A percentile compares a stretch with the other conserved stretches of the same genome.
These are phyloP conservation scores for Fusarium citri DNA, from an alignment of 2,329 filamentous ascomycete species.

Conservation along the genomic window DNA sequence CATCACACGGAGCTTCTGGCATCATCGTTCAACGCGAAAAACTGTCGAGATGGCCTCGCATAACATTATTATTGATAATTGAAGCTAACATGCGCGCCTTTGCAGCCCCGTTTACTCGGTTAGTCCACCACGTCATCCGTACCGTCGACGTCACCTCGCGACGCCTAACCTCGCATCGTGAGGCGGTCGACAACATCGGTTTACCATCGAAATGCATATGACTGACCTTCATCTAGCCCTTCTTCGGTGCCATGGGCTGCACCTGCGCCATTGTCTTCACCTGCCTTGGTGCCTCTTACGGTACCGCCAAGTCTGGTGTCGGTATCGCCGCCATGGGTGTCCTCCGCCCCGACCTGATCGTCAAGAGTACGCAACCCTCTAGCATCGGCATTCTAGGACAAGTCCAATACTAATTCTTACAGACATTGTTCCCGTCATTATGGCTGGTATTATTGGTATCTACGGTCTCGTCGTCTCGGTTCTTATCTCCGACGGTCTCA, in stretches of 20 bases:
- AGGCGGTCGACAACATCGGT: constrained; percentile 33
- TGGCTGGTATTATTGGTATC: constrained; percentile 99
- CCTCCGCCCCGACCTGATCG: constrained; percentile 95
- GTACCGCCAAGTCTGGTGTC: constrained; percentile 98
- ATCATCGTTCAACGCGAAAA: constrained; percentile 32
- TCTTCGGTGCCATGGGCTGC: constrained; percentile 98
- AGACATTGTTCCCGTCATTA: constrained; percentile 99
- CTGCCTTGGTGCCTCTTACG: constrained; percentile 96
- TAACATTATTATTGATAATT: constrained; percentile 28
- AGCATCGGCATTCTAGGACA: not conserved
- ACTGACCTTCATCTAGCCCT: constrained; percentile 69
- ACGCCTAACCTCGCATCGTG: constrained; percentile 33
- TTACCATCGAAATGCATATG: constrained; percentile 30
- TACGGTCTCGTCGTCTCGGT: constrained; percentile 92
- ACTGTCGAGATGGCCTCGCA: constrained; percentile 14
- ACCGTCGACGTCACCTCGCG: constrained; percentile 48
- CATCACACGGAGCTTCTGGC: constrained; percentile 49
- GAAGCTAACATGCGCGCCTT: constrained; percentile 57
- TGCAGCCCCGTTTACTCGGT: constrained; percentile 97
- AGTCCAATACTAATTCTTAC: constrained; percentile 35
- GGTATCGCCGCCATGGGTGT: constrained; percentile 99
- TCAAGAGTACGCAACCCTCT: constrained; percentile 83
- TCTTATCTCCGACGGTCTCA: constrained; percentile 83
- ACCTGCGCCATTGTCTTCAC: constrained; percentile 97
- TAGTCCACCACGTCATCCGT: constrained; percentile 66